Evolutionary conservation across 2,329 filamentous ascomycete genomes (phyloP).

Genomic region (Alternaria arborescens): DNA sequence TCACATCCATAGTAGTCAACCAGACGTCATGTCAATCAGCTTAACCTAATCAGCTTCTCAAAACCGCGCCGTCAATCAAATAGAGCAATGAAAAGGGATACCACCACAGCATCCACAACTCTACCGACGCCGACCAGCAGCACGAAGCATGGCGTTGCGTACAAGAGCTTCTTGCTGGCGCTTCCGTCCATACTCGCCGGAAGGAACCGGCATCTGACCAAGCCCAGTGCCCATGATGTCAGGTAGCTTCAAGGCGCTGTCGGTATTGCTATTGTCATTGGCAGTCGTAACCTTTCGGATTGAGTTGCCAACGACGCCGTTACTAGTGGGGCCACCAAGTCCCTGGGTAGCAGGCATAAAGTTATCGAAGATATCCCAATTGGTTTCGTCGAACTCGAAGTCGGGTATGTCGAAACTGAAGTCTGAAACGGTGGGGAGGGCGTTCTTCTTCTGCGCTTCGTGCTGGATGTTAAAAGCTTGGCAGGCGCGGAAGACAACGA

Average conservation of each 20-base stretch:
- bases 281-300: not conserved
- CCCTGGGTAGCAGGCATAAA: not conserved
- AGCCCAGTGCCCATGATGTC: not conserved
- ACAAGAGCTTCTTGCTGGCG: conserved; percentile 32
- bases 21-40: not conserved
- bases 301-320: not conserved
- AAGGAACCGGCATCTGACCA: conserved; percentile 5
- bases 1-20: not conserved
- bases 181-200: conserved; percentile 9
- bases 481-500: not conserved
- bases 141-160: conserved; percentile 19
- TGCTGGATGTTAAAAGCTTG: not conserved
- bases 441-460: not conserved
- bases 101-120: not conserved
- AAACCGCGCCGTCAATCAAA: not conserved
- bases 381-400: not conserved
- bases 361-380: not conserved
- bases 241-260: not conserved
- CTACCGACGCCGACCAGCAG: conserved; percentile 18
- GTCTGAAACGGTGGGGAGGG: not conserved
- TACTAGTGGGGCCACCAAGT: conserved; percentile 3
- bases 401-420: not conserved
- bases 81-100: not conserved
- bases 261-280: conserved; percentile 2
- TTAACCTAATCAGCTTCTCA: no score